Conservation (phyloP, 345 rosid species). For the Garcia nutans region DNA sequence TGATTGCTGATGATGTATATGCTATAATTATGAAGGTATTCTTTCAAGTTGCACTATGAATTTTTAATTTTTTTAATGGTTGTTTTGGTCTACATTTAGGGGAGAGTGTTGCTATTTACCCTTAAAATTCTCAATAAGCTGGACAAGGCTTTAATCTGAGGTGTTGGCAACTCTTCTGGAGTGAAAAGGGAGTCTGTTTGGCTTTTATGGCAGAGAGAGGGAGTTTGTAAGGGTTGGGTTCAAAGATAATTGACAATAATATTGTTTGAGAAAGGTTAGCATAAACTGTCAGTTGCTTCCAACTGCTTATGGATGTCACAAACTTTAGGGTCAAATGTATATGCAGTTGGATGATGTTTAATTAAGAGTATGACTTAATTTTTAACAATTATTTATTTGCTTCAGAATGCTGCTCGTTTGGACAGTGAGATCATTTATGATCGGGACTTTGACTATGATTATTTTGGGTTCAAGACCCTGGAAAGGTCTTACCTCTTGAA, state of each 20-base stretch:
- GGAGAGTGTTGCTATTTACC: too few relatives aligned
- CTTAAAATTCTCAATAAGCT: not conserved
- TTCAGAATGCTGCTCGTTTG: constrained; percentile 69
- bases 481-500: constrained; percentile 87
- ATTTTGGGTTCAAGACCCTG: constrained; percentile 89
- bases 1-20: constrained; percentile 87
- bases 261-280: too few relatives aligned
- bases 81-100: not conserved
- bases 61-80: not conserved
- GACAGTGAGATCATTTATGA: constrained; percentile 95
- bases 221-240: too few relatives aligned
- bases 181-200: too few relatives aligned
- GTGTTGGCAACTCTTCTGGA: too few relatives aligned
- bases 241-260: not conserved
- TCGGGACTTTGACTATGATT: constrained; percentile 90
- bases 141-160: not conserved
- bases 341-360: not conserved
- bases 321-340: not conserved
- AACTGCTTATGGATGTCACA: not conserved
- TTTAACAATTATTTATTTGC: constrained; percentile 9
- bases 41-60: not conserved
- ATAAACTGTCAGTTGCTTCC: not conserved
- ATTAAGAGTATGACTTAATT: not conserved
- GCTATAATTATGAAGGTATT: constrained; percentile 83
- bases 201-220: too few relatives aligned